phyloP scores from a whole-genome alignment of 2,329 filamentous ascomycete genomes.

The Chaetomiaceae sp. region DNA sequence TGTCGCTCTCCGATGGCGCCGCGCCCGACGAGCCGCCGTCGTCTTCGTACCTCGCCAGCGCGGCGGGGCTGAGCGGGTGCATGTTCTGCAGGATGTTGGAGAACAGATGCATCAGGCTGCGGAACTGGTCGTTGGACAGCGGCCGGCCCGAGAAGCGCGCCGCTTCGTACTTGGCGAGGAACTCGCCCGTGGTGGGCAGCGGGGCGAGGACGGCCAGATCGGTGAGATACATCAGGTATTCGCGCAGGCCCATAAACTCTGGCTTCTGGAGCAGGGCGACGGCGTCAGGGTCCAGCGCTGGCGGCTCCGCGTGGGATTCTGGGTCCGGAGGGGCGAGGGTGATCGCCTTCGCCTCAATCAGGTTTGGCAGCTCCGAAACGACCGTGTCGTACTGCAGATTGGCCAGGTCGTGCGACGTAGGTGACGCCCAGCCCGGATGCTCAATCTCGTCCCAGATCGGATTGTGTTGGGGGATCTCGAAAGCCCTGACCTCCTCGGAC shows the following conservation, averaged over 20 bases:
- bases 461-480: conserved; percentile 47
- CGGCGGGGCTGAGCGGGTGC: conserved; percentile 53
- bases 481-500: conserved; percentile 28
- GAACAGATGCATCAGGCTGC: conserved; percentile 77
- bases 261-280: conserved; percentile 68
- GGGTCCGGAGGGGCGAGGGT: conserved; percentile 64
- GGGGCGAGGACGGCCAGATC: conserved; percentile 57
- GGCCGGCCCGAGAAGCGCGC: conserved; percentile 74
- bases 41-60: conserved; percentile 38
- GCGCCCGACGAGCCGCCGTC: conserved; percentile 12
- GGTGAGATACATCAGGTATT: conserved; percentile 70
- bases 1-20: conserved; percentile 36
- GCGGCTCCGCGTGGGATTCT: conserved; percentile 35
- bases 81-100: conserved; percentile 75
- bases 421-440: conserved; percentile 85
- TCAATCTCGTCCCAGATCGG: conserved; percentile 75
- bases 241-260: conserved; percentile 66
- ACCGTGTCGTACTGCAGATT: conserved; percentile 81
- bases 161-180: conserved; percentile 73
- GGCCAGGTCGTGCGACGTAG: conserved; percentile 66
- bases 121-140: conserved; percentile 66
- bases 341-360: conserved; percentile 91
- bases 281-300: conserved; percentile 59
- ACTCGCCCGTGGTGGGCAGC: conserved; percentile 48
- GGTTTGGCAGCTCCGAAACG: conserved; percentile 75